Evolutionary conservation across 441 rosid genomes (phyloP).

Genomic region (Geranium incanum): DNA sequence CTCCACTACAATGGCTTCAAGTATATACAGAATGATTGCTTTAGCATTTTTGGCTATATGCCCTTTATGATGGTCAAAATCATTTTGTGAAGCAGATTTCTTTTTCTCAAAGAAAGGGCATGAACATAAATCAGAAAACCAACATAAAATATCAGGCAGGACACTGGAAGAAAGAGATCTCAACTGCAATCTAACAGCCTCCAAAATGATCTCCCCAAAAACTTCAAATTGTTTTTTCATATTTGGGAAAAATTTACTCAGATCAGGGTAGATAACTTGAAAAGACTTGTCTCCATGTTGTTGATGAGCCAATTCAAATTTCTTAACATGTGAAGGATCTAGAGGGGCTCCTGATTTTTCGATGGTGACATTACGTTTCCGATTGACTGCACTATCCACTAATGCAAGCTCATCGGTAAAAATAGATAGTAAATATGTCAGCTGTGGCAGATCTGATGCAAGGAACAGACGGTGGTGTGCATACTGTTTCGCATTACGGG

Average conservation of each 20-base stretch:
- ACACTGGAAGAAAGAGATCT: constrained; percentile 50
- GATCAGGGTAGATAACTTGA: constrained; percentile 57
- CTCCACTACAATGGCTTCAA: constrained; percentile 62
- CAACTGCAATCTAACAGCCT: constrained; percentile 78
- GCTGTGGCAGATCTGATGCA: constrained; percentile 57
- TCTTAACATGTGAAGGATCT: constrained; percentile 20
- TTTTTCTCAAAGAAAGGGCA: constrained; percentile 46
- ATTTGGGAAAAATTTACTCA: constrained; percentile 60
- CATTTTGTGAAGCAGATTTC: constrained; percentile 26
- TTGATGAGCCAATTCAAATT: constrained; percentile 29
- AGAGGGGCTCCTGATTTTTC: constrained; percentile 27
- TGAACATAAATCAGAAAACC: constrained; percentile 75
- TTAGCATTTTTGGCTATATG: constrained; percentile 62
- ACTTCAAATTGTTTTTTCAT: constrained; percentile 56
- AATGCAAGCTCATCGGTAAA: constrained; percentile 67
- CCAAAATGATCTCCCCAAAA: constrained; percentile 67
- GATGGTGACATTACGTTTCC: constrained; percentile 28
- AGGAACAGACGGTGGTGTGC: constrained; percentile 49
- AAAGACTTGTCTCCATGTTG: constrained; percentile 39
- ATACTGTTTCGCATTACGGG: constrained; percentile 58
- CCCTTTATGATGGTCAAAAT: constrained; percentile 46
- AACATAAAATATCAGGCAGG: constrained; percentile 70
- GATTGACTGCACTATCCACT: constrained; percentile 36
- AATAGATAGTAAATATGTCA: constrained; percentile 52
- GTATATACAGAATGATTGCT: constrained; percentile 61